These are phyloP conservation scores for Euclidium syriacum DNA, from an alignment of 345 rosid genomes.

Conservation along the genomic window DNA sequence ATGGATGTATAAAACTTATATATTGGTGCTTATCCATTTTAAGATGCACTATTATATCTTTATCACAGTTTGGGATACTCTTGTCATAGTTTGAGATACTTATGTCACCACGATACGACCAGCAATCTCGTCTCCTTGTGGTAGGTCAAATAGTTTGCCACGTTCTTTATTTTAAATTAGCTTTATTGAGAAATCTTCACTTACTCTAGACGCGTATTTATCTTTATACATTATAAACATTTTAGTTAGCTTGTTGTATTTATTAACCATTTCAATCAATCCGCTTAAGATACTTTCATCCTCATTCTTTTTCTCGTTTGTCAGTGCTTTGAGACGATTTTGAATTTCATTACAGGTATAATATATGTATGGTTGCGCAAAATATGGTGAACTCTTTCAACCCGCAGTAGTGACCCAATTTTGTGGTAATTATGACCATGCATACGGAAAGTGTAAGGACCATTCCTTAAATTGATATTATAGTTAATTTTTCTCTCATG, in stretches of 20 bases:
- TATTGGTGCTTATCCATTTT: background rate
- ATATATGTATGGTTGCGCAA: background rate
- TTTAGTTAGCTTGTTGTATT: background rate
- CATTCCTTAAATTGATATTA: background rate
- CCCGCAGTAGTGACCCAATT: constrained; percentile 1
- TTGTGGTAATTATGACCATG: background rate
- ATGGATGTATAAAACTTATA: background rate
- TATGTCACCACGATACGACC: constrained; percentile 1
- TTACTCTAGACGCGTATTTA: background rate
- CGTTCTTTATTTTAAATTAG: background rate
- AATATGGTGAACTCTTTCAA: background rate
- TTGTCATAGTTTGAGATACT: too few species aligned
- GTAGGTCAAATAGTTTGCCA: background rate
- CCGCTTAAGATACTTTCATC: background rate
- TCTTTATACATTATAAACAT: background rate
- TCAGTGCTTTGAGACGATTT: background rate
- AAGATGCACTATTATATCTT: background rate
- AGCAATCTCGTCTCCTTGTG: background rate
- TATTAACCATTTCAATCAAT: background rate
- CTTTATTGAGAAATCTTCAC: background rate
- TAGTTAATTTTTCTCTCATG: background rate
- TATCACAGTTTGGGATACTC: background rate
- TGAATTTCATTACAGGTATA: constrained; percentile 2
- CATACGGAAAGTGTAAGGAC: constrained; percentile 3
- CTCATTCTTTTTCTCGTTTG: background rate